Percentiles rank a stretch among this genome's conserved stretches.
phyloP scores from a whole-genome alignment of 208 protist species.

The Crithidia sp. region DNA sequence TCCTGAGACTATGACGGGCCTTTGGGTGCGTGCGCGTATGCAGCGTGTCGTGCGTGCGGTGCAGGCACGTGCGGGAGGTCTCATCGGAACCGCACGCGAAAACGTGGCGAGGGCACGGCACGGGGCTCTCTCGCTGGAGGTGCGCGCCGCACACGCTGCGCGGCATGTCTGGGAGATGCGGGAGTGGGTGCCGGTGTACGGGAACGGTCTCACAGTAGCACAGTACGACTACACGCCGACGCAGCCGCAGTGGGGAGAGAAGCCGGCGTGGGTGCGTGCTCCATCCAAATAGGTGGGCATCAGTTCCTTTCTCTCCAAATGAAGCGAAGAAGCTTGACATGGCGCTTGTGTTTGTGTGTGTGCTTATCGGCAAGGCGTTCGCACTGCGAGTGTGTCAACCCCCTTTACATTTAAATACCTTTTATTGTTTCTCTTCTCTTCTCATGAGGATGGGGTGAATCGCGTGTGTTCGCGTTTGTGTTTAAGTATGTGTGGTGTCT shows the following conservation, averaged over 20 bases:
- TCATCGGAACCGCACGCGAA: neutral
- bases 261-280: slow-evolving; percentile 1
- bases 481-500: too few species aligned
- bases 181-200: slow-evolving; percentile 2
- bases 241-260: slow-evolving; percentile 37
- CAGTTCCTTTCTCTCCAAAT: too few species aligned
- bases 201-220: slow-evolving; percentile 2
- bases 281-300: neutral
- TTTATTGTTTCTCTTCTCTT: too few species aligned
- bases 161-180: neutral
- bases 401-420: too few species aligned
- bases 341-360: too few species aligned
- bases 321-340: too few species aligned
- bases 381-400: too few species aligned
- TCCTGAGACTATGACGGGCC: slow-evolving; percentile 2
- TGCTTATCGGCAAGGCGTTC: too few species aligned
- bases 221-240: slow-evolving; percentile 27
- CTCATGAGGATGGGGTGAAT: too few species aligned
- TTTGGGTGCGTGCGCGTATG: slow-evolving; percentile 3
- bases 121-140: neutral
- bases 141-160: neutral
- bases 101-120: neutral
- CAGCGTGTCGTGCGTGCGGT: slow-evolving; percentile 1
- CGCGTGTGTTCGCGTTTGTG: too few species aligned
- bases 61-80: neutral